Evolutionary conservation across 441 rosid species (phyloP).

Genomic region (Mallotus japonicus): DNA sequence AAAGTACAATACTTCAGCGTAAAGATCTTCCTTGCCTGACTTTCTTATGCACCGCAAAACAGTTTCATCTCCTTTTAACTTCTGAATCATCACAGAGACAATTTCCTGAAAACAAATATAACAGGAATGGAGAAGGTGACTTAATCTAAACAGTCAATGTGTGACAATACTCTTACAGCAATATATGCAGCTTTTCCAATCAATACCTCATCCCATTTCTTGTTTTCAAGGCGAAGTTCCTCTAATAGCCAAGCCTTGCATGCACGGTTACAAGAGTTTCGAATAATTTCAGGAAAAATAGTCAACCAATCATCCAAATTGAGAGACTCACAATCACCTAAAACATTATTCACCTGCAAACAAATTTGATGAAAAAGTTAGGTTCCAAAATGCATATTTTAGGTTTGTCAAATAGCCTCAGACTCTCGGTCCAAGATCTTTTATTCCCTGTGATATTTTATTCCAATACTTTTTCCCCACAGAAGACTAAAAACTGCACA

Average conservation of each 20-base stretch:
- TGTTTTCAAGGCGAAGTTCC: constrained; percentile 48
- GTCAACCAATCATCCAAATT: constrained; percentile 53
- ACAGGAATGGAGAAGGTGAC: background rate
- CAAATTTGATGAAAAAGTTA: constrained; percentile 18
- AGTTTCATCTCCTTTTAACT: constrained; percentile 60
- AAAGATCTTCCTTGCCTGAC: constrained; percentile 81
- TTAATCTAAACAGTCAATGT: constrained; percentile 16
- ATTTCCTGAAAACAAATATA: constrained; percentile 47
- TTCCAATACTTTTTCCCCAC: background rate
- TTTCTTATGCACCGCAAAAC: constrained; percentile 56
- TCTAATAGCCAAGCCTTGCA: constrained; percentile 66
- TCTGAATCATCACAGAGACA: constrained; percentile 55
- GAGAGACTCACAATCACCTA: constrained; percentile 25
- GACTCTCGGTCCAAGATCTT: background rate
- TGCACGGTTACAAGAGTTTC: constrained; percentile 48
- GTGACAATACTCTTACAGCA: background rate
- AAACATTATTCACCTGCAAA: constrained; percentile 56
- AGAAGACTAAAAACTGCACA: background rate
- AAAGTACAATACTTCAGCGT: constrained; percentile 71
- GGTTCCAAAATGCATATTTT: constrained; percentile 13
- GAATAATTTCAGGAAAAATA: constrained; percentile 45
- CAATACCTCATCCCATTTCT: constrained; percentile 47
- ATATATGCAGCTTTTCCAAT: constrained; percentile 14
- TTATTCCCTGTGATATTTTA: background rate
- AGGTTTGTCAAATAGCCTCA: background rate